Evolutionary conservation across 1,284 basidiomycete genomes (phyloP).

Genomic region (Spongispora temasekensis): DNA sequence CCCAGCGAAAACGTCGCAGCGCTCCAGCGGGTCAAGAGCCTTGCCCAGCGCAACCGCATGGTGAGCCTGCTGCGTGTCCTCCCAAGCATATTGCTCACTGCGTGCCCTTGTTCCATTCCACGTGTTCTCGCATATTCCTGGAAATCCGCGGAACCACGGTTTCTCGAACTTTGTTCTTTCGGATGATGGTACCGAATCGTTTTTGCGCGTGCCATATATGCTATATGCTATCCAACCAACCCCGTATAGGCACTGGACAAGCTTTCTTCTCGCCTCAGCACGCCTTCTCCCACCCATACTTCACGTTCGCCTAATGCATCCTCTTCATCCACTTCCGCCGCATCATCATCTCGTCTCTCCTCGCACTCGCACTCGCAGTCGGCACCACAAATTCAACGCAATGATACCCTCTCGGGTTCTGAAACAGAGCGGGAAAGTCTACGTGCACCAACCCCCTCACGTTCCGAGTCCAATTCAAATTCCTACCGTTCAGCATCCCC

Average conservation of each 20-base stretch:
- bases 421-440: constrained; percentile 73
- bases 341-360: constrained; percentile 35
- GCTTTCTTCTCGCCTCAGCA: constrained; percentile 53
- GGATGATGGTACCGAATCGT: constrained; percentile 6
- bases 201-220: constrained; percentile 8
- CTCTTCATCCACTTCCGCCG: constrained; percentile 34
- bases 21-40: constrained; percentile 64
- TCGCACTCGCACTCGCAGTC: constrained; percentile 31
- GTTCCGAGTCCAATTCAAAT: constrained; percentile 34
- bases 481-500: constrained; percentile 43
- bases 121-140: constrained; percentile 25
- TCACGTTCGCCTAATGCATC: constrained; percentile 38
- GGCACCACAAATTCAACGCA: constrained; percentile 21
- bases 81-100: constrained; percentile 13
- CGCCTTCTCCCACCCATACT: constrained; percentile 41
- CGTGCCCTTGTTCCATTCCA: constrained; percentile 23
- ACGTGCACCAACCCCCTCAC: constrained; percentile 35
- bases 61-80: constrained; percentile 40
- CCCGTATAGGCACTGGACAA: constrained; percentile 62
- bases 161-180: constrained; percentile 3
- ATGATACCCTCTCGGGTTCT: constrained; percentile 61
- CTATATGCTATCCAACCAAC: constrained; percentile 22
- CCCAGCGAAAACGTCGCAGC: constrained; percentile 57
- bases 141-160: constrained; percentile 12
- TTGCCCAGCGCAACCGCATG: constrained; percentile 71